These are phyloP conservation scores for Parastagonospora avenae DNA, from an alignment of 2,329 filamentous ascomycete genomes.

Conservation along the genomic window DNA sequence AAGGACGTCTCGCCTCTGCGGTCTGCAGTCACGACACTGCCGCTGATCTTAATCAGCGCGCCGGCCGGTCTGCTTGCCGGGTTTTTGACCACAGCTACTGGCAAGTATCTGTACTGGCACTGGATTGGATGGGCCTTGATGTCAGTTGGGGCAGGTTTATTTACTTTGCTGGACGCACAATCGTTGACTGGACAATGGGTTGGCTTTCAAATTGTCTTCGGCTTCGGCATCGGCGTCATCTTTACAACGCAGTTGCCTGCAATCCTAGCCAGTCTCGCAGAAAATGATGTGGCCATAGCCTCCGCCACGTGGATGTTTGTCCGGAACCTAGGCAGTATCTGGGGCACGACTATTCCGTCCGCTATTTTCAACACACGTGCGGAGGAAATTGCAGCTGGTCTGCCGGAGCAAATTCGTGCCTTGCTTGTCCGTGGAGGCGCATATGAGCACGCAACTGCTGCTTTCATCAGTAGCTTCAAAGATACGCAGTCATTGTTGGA, in stretches of 20 bases:
- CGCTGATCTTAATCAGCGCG: too few species aligned
- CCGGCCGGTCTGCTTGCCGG: not conserved
- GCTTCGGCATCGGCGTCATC: not conserved
- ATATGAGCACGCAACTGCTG: not conserved
- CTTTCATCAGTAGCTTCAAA: not conserved
- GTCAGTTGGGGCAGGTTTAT: too few species aligned
- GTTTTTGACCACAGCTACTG: not conserved
- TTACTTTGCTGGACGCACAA: too few species aligned
- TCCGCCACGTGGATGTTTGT: not conserved
- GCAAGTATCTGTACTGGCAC: too few species aligned
- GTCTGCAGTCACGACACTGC: too few species aligned
- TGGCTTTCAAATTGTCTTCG: not conserved
- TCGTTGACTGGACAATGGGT: too few species aligned
- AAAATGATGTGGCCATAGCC: not conserved
- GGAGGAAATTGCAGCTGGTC: not conserved
- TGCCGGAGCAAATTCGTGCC: not conserved
- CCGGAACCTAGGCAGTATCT: not conserved
- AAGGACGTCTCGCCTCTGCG: too few species aligned
- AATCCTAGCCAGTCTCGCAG: not conserved
- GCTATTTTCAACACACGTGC: not conserved
- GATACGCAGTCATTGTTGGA: not conserved
- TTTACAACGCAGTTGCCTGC: not conserved
- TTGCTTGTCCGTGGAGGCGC: not conserved
- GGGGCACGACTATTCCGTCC: not conserved
- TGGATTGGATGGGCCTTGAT: too few species aligned